Evolutionary conservation across 495 filamentous ascomycete genomes (phyloP).

Genomic region (Cryomyces antarcticus): DNA sequence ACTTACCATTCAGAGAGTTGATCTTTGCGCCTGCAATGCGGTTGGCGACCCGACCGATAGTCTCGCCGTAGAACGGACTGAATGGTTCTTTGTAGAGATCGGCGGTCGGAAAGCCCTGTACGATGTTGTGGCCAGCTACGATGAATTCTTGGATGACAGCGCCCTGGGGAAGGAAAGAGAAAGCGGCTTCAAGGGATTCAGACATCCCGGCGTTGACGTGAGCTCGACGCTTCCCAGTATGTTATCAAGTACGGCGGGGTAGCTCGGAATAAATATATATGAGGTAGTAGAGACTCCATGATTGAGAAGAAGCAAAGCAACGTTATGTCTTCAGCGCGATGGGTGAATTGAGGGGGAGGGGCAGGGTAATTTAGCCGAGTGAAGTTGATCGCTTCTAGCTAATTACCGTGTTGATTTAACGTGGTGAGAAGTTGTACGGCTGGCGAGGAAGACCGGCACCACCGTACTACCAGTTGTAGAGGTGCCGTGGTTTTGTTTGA

Average conservation of each 20-base stretch:
- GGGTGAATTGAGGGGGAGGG: not conserved
- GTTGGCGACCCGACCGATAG: slow-evolving; percentile 83
- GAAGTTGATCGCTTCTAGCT: too few relatives aligned
- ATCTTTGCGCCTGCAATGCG: slow-evolving; percentile 57
- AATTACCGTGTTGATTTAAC: too few relatives aligned
- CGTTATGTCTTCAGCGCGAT: not conserved
- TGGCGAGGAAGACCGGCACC: too few relatives aligned
- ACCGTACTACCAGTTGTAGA: too few relatives aligned
- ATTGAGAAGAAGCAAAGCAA: not conserved
- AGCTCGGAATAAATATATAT: not conserved
- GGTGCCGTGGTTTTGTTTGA: too few relatives aligned
- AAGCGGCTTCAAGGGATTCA: slow-evolving; percentile 2
- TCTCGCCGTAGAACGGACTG: slow-evolving; percentile 68
- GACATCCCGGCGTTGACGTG: too few relatives aligned
- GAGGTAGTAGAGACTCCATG: not conserved
- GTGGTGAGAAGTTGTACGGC: too few relatives aligned
- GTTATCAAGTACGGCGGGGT: not conserved
- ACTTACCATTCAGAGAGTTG: slow-evolving; percentile 46
- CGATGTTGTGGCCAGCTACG: slow-evolving; percentile 62
- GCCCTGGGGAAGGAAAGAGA: slow-evolving; percentile 61
- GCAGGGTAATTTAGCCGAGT: too few relatives aligned
- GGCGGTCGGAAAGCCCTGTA: slow-evolving; percentile 58
- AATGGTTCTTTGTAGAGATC: slow-evolving; percentile 55
- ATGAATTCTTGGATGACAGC: slow-evolving; percentile 75
- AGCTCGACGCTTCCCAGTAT: not conserved